Evolutionary conservation across 78 protist species (phyloP), one percentile per base, ranked within the genome.

Genomic region (Tieghemostelium lacteum): DNA sequence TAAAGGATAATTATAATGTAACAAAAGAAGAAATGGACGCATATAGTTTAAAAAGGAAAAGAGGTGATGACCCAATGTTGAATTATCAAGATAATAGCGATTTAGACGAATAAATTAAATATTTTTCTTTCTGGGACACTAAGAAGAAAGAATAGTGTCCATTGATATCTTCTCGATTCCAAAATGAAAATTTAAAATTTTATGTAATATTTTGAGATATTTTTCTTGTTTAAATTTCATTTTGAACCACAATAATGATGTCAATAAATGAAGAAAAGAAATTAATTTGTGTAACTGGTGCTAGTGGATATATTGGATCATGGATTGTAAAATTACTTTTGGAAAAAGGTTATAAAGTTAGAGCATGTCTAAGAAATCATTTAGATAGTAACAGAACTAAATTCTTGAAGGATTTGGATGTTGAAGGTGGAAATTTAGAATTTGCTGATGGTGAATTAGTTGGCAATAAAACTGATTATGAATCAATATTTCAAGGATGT

Each of bases 11-110:
- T 37, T 37, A 55, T n/a, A 36, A 71, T 14, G 76, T 73, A 16
- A 58, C 97, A 0, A 93, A 87, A 20, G 97, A 95, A 62, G 89
- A 95, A 54, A 62, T 92, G 93, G 97, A 95, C 65, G 97, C 94
- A 16, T 92, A 80, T 52, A 49, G 29, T 40, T 24, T 39, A 40
- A 80, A 75, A 61, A 62, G 92, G 57, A 54, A 34, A 37, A 70
- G 89, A 50, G 19, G 52, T 10, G 95, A 92, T 52, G 97, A 95
- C 58, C 97, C 97, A 39, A 93, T 95, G 96, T 93, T 94, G 16
- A 58, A 78, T 45, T 94, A 66, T 75, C 42, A 85, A 69, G 85
- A 76, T 49, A 22, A 24, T 19, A 14, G 4, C 3, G 7, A 57
- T 57, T n/a, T n/a, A n/a, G n/a, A n/a, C n/a, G n/a, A 45, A 45